These are phyloP conservation scores for Leptodontidium sp. DNA, from an alignment of 2,329 filamentous ascomycete genomes.

Conservation along the genomic window DNA sequence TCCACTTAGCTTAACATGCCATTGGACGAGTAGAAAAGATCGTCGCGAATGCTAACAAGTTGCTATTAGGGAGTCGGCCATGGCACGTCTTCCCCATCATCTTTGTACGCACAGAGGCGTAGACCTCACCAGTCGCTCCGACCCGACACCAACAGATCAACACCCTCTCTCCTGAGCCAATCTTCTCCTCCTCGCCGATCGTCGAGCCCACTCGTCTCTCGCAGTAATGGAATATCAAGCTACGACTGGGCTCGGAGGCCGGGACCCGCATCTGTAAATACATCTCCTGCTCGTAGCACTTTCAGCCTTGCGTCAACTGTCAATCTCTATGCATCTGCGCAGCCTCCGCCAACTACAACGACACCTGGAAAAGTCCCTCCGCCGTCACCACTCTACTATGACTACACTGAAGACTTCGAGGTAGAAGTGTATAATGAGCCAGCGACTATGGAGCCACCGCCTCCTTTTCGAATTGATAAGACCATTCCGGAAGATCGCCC, in stretches of 20 bases:
- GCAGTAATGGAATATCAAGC: slow-evolving; percentile 30
- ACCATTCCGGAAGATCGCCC: slow-evolving; percentile 44
- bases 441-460: slow-evolving; percentile 37
- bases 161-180: slow-evolving; percentile 41
- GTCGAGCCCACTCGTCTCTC: slow-evolving; percentile 38
- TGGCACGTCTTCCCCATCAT: slow-evolving; percentile 44
- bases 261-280: slow-evolving; percentile 38
- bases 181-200: slow-evolving; percentile 41
- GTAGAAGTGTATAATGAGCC: slow-evolving; percentile 35
- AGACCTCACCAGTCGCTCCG: slow-evolving; percentile 40
- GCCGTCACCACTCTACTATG: slow-evolving; percentile 46
- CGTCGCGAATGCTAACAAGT: slow-evolving; percentile 2
- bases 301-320: slow-evolving; percentile 45
- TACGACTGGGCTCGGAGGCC: slow-evolving; percentile 39
- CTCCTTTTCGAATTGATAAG: slow-evolving; percentile 43
- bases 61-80: slow-evolving; percentile 35
- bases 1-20: background rate
- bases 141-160: slow-evolving; percentile 44
- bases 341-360: slow-evolving; percentile 39
- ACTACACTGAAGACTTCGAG: slow-evolving; percentile 49
- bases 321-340: slow-evolving; percentile 36
- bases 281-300: slow-evolving; percentile 44
- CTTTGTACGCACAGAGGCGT: slow-evolving; percentile 44
- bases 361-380: slow-evolving; percentile 41
- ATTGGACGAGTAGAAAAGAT: background rate